Base-by-base conservation (phyloP, 345 rosid species). In the Rhizophora apiculata region DNA sequence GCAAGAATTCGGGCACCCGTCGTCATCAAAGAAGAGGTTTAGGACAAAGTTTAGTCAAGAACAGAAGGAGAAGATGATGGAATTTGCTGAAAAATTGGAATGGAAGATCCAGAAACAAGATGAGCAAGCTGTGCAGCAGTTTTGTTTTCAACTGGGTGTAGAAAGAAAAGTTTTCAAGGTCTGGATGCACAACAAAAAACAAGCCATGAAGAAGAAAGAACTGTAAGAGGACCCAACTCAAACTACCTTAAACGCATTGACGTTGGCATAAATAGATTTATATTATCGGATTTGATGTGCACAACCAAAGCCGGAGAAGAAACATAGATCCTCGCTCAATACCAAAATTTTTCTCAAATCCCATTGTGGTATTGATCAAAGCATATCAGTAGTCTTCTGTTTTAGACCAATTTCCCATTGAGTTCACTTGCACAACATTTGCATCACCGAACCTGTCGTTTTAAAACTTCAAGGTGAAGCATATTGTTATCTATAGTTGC, bases 171-270 rank as follows among this genome's bases (percentile, higher is more conserved):
- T 83, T 31, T 81, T 85, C 77, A 83, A 79, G 75, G 87, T 85
- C 37, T 85, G 89, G 89, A 83, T 85, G 87, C 89, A 85, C 64
- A 85, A 85, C 66, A 81, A 80, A 76, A 91, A 87, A 68, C 91
- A 83, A 76, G 78, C 88, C 60, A 76, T 74, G 78, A 87, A 89
- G 85, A 87, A 74, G 84, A 86, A 82, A 75, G 76, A 77, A 49
- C 74, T 68, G 80, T 79, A 80, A 82, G 74, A 64, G 18, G 49
- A 43, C 49, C 18, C 10, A 20, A 43, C 59, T 22, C 62, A 31
- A 57, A 26, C 11, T 43, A 43, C 55, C 56, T 63, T 15, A 10
- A 29, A 58, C 21, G 30, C 63, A 58, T 11, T 32, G 8, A 11
- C 53, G 21, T 34, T 13, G 60, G 29, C 36, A 29, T 62, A 3